Evolutionary conservation across 768 basidiomycete species (phyloP).

Genomic region (Gymnopilus dilepis): DNA sequence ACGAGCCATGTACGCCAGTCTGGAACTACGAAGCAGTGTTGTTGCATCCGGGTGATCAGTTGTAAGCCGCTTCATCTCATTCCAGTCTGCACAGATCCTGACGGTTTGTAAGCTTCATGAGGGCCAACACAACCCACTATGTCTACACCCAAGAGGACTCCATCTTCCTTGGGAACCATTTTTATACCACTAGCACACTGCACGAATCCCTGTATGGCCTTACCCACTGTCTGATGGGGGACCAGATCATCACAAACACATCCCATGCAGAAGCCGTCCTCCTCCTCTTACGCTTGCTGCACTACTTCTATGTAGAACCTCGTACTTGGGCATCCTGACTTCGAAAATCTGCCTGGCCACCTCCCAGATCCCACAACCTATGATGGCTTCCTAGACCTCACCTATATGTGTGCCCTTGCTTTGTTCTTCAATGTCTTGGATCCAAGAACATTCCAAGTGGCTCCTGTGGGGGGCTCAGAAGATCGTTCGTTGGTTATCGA

Average conservation of each 20-base stretch:
- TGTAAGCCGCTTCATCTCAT: neutral
- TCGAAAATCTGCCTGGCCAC: neutral
- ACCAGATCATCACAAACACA: neutral
- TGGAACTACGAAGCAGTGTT: too few species aligned
- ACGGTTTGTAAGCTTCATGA: neutral
- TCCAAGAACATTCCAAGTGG: neutral
- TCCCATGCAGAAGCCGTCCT: neutral
- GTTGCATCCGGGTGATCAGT: neutral
- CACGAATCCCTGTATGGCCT: slow-evolving; percentile 3
- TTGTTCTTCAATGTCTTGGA: slow-evolving; percentile 9
- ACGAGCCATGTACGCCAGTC: too few species aligned
- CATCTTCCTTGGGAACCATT: neutral
- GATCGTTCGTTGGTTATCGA: neutral
- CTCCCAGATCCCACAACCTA: neutral
- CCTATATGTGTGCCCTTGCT: neutral
- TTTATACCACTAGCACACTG: neutral
- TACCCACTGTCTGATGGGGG: neutral
- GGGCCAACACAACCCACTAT: neutral
- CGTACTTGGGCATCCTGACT: neutral
- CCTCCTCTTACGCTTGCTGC: slow-evolving; percentile 7
- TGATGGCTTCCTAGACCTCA: slow-evolving; percentile 3
- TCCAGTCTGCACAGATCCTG: neutral
- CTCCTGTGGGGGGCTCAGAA: neutral
- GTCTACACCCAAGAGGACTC: slow-evolving; percentile 5
- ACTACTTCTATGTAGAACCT: slow-evolving; percentile 8